Evolutionary conservation across 2,329 filamentous ascomycete genomes (phyloP).

Genomic region (Furcasterigmium sp.): DNA sequence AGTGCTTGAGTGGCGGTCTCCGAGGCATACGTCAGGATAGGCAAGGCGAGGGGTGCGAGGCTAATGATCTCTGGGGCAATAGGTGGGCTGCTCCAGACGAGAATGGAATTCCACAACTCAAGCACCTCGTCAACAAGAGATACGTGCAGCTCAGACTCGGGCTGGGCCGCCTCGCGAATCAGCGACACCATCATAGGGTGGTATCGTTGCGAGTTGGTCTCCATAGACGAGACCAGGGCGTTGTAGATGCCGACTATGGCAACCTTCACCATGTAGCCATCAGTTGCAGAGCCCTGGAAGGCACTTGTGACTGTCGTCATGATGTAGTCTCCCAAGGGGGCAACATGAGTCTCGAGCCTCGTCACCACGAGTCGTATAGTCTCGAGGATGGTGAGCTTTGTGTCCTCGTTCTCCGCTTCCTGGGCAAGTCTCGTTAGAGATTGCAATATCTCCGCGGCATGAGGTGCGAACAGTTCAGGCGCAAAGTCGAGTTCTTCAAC

Average conservation of each 20-base stretch:
- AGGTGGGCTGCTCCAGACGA: conserved; percentile 60
- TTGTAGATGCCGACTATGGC: conserved; percentile 82
- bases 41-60: conserved; percentile 58
- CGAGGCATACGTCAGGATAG: conserved; percentile 61
- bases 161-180: conserved; percentile 72
- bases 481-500: conserved; percentile 82
- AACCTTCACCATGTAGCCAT: conserved; percentile 91
- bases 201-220: conserved; percentile 69
- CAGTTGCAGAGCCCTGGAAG: conserved; percentile 74
- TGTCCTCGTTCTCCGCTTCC: conserved; percentile 77
- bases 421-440: conserved; percentile 73
- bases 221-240: conserved; percentile 82
- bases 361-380: conserved; percentile 78
- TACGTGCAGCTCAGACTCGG: conserved; percentile 66
- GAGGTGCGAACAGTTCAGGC: conserved; percentile 68
- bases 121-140: conserved; percentile 90
- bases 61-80: conserved; percentile 56
- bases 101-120: conserved; percentile 78
- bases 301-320: conserved; percentile 73
- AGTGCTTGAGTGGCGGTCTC: conserved; percentile 59
- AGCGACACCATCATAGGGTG: conserved; percentile 78
- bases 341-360: conserved; percentile 70
- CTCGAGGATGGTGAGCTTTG: conserved; percentile 83
- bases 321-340: conserved; percentile 70
- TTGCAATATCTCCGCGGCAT: conserved; percentile 66